phyloP scores from a whole-genome alignment of 1,139 yeast species.

The Suhomyces coccinellae region DNA sequence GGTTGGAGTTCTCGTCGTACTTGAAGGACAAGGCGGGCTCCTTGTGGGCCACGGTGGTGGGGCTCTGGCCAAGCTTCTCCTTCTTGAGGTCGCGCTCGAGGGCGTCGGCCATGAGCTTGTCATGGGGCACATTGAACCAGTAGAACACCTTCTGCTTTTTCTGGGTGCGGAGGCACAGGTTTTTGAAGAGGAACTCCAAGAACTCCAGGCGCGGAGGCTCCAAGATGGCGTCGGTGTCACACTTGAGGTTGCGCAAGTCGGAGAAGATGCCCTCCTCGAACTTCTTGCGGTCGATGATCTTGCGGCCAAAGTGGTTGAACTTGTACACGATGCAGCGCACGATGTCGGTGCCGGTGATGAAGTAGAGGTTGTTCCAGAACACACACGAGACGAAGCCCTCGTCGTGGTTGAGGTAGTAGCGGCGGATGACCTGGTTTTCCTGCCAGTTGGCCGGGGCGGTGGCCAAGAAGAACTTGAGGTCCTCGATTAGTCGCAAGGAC shows the following conservation, averaged over 20 bases:
- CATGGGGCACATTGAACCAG: conserved; percentile 97
- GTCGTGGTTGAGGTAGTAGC: conserved; percentile 82
- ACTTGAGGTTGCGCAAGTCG: conserved; percentile 81
- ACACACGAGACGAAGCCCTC: conserved; percentile 93
- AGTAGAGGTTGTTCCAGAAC: conserved; percentile 86
- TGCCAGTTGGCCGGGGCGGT: conserved; percentile 97
- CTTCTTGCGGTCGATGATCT: conserved; percentile 81
- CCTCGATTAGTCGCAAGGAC: conserved; percentile 66
- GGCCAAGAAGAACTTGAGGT: conserved; percentile 77
- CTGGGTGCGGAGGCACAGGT: conserved; percentile 88
- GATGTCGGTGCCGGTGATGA: conserved; percentile 94
- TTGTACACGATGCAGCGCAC: conserved; percentile 89
- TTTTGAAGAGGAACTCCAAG: conserved; percentile 78
- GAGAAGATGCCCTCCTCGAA: conserved; percentile 97
- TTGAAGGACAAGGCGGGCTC: conserved; percentile 67
- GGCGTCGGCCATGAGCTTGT: conserved; percentile 89
- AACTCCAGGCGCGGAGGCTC: conserved; percentile 89
- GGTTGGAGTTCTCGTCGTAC: conserved; percentile 49
- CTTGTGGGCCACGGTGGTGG: conserved; percentile 59
- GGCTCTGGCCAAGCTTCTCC: conserved; percentile 56
- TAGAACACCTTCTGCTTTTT: conserved; percentile 96
- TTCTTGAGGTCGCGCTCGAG: conserved; percentile 88
- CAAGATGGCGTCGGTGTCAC: conserved; percentile 84
- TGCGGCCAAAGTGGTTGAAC: conserved; percentile 87
- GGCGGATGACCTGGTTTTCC: conserved; percentile 80